Percentiles rank a stretch among this genome's conserved stretches.
These are phyloP conservation scores for Penicillium lagena DNA, from an alignment of 495 filamentous ascomycete genomes.

Conservation along the genomic window DNA sequence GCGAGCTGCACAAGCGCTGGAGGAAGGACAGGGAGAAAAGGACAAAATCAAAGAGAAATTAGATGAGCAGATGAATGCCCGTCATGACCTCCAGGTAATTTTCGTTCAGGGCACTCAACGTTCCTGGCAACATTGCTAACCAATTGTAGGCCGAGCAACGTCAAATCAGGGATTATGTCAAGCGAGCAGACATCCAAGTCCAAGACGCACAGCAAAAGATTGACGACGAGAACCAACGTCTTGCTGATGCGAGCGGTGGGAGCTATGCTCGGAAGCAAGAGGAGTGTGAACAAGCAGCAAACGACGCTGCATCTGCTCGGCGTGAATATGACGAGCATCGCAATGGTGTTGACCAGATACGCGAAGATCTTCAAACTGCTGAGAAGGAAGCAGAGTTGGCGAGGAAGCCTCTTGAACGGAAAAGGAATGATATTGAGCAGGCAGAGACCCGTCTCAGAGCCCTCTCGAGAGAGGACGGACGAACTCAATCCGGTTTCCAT, in stretches of 20 bases:
- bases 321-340: constrained; percentile 25
- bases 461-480: constrained; percentile 47
- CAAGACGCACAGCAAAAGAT: constrained; percentile 33
- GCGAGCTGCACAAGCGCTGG: constrained; percentile 42
- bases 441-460: constrained; percentile 39
- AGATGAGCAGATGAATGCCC: constrained; percentile 34
- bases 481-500: constrained; percentile 51
- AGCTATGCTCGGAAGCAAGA: constrained; percentile 42
- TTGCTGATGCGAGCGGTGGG: constrained; percentile 48
- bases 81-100: constrained; percentile 41
- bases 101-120: neutral
- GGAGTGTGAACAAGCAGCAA: constrained; percentile 35
- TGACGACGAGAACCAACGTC: constrained; percentile 39
- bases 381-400: constrained; percentile 22
- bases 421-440: constrained; percentile 32
- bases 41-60: constrained; percentile 29
- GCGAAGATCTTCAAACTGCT: constrained; percentile 30
- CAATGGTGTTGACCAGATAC: constrained; percentile 13
- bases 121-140: constrained; percentile 6
- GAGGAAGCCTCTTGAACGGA: constrained; percentile 16
- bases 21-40: constrained; percentile 35
- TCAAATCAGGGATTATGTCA: constrained; percentile 39
- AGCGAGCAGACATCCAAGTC: constrained; percentile 35
- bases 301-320: constrained; percentile 25
- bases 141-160: constrained; percentile 44